Conservation (phyloP, 495 filamentous ascomycete species). For the Gamarada debralockiae region DNA sequence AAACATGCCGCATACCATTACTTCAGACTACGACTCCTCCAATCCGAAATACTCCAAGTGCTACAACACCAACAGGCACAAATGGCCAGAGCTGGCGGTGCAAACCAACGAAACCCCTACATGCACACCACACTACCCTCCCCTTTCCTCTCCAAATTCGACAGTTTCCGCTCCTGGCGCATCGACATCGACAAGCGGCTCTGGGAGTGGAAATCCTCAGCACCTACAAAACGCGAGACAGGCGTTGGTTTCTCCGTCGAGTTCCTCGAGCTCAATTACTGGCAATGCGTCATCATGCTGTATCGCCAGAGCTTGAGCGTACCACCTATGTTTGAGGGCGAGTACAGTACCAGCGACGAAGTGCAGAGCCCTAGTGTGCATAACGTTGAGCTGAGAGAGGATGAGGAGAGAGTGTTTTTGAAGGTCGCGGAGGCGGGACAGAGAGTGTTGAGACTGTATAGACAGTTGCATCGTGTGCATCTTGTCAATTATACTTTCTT, state of each 20-base stretch:
- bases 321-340: constrained; percentile 77
- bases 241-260: constrained; percentile 83
- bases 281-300: constrained; percentile 96
- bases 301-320: constrained; percentile 89
- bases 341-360: constrained; percentile 67
- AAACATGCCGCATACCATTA: constrained; percentile 90
- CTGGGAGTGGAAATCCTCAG: constrained; percentile 80
- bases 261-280: constrained; percentile 92
- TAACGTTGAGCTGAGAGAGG: constrained; percentile 59
- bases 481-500: constrained; percentile 95
- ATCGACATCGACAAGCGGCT: constrained; percentile 80
- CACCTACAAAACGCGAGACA: constrained; percentile 71
- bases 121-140: constrained; percentile 78
- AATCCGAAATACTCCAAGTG: constrained; percentile 94
- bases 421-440: constrained; percentile 94
- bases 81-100: constrained; percentile 49
- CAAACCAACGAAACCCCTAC: constrained; percentile 60
- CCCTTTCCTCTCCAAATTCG: constrained; percentile 79
- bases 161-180: constrained; percentile 84
- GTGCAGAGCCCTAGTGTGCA: constrained; percentile 55
- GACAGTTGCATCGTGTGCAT: constrained; percentile 81
- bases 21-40: constrained; percentile 83
- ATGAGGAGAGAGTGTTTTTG: constrained; percentile 86
- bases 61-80: constrained; percentile 84
- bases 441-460: constrained; percentile 84